Percentiles rank a stretch among this genome's conserved stretches.
These are phyloP conservation scores for Pharus latifolius DNA, from an alignment of 176 grass and related monocot species.

Conservation along the genomic window DNA sequence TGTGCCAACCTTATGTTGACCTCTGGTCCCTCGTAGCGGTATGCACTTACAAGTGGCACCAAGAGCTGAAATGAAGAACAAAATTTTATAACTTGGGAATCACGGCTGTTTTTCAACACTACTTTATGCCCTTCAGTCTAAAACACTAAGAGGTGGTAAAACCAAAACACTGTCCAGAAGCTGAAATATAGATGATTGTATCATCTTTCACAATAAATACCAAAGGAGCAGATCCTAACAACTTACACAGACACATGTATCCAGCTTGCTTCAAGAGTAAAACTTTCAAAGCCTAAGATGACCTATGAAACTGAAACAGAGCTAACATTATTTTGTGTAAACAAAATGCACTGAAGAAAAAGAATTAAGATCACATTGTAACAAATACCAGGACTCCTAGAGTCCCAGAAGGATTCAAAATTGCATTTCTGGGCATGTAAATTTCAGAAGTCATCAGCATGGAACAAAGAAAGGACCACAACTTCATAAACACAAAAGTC, in stretches of 20 bases:
- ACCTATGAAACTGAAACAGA: background rate
- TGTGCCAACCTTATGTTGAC: constrained; percentile 65
- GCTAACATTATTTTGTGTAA: background rate
- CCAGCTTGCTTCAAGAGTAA: background rate
- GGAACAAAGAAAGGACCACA: background rate
- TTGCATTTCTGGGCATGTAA: background rate
- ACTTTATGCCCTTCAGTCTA: background rate
- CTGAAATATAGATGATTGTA: background rate
- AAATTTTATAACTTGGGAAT: background rate
- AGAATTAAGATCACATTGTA: background rate
- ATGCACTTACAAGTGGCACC: constrained; percentile 73
- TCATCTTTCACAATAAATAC: background rate
- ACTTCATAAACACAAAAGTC: too few relatives aligned
- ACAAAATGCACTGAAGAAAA: too few relatives aligned
- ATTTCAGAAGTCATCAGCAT: background rate
- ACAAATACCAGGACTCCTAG: background rate
- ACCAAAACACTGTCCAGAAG: background rate
- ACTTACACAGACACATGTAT: background rate
- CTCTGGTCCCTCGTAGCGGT: constrained; percentile 66
- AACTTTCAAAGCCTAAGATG: background rate
- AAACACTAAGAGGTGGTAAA: background rate
- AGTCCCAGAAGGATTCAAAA: background rate
- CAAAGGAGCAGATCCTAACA: background rate
- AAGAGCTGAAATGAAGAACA: constrained; percentile 50
- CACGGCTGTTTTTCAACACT: background rate